Base-by-base conservation (phyloP, 2,329 filamentous ascomycete species). In the Monosporascus sp. region DNA sequence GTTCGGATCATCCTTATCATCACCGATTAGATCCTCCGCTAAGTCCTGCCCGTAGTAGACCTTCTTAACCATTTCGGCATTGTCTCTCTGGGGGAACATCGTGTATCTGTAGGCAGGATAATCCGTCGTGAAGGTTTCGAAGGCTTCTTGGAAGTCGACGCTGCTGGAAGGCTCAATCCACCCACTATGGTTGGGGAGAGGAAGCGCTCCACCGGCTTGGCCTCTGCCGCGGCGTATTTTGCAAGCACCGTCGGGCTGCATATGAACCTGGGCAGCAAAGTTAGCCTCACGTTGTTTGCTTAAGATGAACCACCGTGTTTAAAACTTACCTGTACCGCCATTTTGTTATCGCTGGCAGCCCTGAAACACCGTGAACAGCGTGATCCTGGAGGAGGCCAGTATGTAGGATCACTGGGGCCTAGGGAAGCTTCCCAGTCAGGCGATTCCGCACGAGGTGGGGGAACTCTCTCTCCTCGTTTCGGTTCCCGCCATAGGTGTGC, bases 131-230 rank as follows among this genome's bases (percentile, higher is more conserved):
- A 60, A 60, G 2, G 45, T 24, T 9, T 37, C 38, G 31, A 52
- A 57, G 8, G 52, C 53, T 27, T 27, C 27, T 6, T 20, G 43
- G 17, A 59, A 59, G 49, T 59, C 48, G 47, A 56, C 44, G 2
- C 18, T 11, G 15, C 48, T 50, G 0, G 18, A 14, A 3, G 52
- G 47, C 3, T 25, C 9, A 20, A 58, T 58, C 58, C 58, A 60
- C 14, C 57, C 58, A 27, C 58, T 60, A n/a, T 44, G 55, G 43
- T 60, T 60, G 18, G 58, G 58, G 37, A 56, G 31, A 2, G 9
- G 6, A 5, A 37, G 39, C n/a, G 20, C n/a, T 14, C 20, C 14
- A 7, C 17, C 24, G 5, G 51, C 6, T 24, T 25, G 49, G 8
- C 57, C 55, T 8, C 48, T 17, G 15, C 55, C 51, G 7, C 53